phyloP scores from a whole-genome alignment of 306 rosid species.

The Vigna nakashimae region DNA sequence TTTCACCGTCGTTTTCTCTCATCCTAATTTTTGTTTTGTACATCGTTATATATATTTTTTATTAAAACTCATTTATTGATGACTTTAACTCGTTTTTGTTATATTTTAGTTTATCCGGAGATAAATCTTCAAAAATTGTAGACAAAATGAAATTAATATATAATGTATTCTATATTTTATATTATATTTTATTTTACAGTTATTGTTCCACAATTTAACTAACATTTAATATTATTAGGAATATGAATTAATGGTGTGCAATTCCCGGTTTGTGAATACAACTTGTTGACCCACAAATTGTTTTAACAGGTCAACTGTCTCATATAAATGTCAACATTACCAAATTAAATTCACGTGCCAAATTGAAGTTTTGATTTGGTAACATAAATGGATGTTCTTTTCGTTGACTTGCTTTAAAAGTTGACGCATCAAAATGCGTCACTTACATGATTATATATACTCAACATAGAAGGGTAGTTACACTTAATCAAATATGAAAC shows the following conservation, averaged over 20 bases:
- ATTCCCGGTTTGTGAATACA: neutral
- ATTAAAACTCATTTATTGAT: neutral
- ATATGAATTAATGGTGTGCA: too few species aligned
- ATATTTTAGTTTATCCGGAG: neutral
- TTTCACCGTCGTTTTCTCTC: too few species aligned
- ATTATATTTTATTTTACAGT: neutral
- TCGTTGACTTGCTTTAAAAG: conserved; percentile 9
- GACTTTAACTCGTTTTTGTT: neutral
- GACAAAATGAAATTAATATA: neutral
- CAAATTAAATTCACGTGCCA: neutral
- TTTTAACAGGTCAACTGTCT: conserved; percentile 12
- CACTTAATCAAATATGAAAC: too few species aligned
- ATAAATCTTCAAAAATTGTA: neutral
- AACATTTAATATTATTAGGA: too few species aligned
- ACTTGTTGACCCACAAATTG: neutral
- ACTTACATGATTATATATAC: neutral
- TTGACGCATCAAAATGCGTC: neutral
- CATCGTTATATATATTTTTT: too few species aligned
- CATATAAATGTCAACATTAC: neutral
- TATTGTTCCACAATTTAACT: neutral
- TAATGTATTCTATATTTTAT: neutral
- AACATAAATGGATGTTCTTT: neutral
- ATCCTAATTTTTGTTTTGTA: too few species aligned
- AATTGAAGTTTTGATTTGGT: neutral
- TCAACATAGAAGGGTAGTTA: neutral